These are phyloP conservation scores for Aspergillus ostianus DNA, from an alignment of 495 filamentous ascomycete species.

Conservation along the genomic window DNA sequence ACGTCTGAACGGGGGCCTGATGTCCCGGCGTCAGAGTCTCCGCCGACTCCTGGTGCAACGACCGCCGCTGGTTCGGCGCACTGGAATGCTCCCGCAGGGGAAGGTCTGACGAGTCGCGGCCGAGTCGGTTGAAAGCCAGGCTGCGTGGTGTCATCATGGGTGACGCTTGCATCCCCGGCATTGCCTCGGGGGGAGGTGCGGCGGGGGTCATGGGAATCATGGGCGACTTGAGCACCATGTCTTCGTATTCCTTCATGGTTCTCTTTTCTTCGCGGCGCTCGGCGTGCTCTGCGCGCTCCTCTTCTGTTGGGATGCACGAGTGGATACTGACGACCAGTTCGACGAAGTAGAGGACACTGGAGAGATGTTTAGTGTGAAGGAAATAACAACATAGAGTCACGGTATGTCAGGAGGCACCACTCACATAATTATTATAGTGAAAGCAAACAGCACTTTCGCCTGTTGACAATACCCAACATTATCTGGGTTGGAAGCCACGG, in stretches of 20 bases:
- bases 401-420: slow-evolving; percentile 25
- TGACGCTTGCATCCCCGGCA: slow-evolving; percentile 19
- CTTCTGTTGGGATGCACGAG: slow-evolving; percentile 59
- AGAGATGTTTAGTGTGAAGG: slow-evolving; percentile 17
- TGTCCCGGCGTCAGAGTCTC: slow-evolving; percentile 19
- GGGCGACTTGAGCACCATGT: slow-evolving; percentile 46
- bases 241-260: slow-evolving; percentile 43
- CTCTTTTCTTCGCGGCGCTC: slow-evolving; percentile 41
- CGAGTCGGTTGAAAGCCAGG: slow-evolving; percentile 42
- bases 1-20: slow-evolving; percentile 30
- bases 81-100: slow-evolving; percentile 39
- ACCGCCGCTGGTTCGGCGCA: slow-evolving; percentile 20
- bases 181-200: slow-evolving; percentile 18
- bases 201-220: slow-evolving; percentile 36
- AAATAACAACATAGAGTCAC: background rate
- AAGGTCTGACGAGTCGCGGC: slow-evolving; percentile 33
- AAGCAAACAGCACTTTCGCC: slow-evolving; percentile 72
- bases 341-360: slow-evolving; percentile 52
- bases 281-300: slow-evolving; percentile 33
- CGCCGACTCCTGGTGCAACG: slow-evolving; percentile 24
- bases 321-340: slow-evolving; percentile 57
- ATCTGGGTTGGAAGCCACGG: slow-evolving; percentile 52
- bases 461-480: slow-evolving; percentile 70
- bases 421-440: slow-evolving; percentile 70
- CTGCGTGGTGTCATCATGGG: slow-evolving; percentile 43